Conservation (phyloP, 371 early-diverging fungal genomes). For the Mucor piriformis region DNA sequence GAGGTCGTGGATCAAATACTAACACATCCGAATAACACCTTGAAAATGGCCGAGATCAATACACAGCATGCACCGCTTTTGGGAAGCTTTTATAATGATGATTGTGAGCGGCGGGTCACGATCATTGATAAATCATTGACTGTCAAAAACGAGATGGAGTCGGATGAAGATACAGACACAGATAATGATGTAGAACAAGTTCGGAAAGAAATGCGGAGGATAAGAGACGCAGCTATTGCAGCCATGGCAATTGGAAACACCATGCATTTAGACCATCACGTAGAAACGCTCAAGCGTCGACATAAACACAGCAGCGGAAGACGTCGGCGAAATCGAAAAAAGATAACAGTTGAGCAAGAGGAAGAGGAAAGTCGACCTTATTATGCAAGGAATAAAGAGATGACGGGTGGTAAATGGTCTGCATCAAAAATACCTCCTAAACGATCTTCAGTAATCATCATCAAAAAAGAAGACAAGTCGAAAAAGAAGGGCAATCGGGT, state of each 20-base stretch:
- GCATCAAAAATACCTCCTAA: not conserved
- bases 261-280: not conserved
- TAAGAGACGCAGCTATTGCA: not conserved
- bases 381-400: too few species aligned
- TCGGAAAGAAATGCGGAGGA: constrained; percentile 3
- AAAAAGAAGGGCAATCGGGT: not conserved
- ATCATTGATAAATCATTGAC: not conserved
- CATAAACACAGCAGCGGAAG: not conserved
- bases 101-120: not conserved
- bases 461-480: not conserved
- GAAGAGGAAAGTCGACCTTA: too few species aligned
- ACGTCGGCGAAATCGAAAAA: not conserved
- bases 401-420: not conserved
- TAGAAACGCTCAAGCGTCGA: not conserved
- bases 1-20: constrained; percentile 18
- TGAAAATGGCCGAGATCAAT: constrained; percentile 28
- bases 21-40: constrained; percentile 31
- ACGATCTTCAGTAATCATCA: not conserved
- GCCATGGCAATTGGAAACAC: not conserved
- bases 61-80: constrained; percentile 2
- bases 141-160: constrained; percentile 7
- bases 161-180: not conserved
- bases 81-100: not conserved
- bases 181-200: constrained; percentile 37
- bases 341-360: too few species aligned